Evolutionary conservation across 2,329 filamentous ascomycete species (phyloP).

Genomic region (Capronia coronata): DNA sequence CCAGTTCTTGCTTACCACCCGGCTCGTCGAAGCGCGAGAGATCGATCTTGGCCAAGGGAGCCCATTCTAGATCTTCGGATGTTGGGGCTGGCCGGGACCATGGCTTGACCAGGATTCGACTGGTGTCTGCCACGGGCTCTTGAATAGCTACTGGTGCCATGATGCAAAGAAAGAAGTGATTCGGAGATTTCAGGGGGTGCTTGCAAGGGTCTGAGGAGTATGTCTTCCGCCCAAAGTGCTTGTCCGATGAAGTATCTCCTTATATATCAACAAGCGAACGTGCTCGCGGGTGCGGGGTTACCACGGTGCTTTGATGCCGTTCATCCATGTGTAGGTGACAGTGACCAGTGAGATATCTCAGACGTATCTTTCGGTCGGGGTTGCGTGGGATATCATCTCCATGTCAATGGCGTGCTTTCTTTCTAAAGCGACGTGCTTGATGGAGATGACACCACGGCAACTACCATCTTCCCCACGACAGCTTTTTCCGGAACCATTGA

Average conservation of each 20-base stretch:
- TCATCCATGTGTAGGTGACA: not conserved
- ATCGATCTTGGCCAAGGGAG: conserved; percentile 51
- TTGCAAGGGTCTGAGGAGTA: no score
- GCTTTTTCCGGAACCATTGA: no score
- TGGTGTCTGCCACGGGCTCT: not conserved
- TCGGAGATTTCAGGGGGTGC: no score
- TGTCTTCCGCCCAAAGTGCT: no score
- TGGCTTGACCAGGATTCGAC: conserved; percentile 36
- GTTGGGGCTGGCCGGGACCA: conserved; percentile 30
- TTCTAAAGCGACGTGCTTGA: conserved; percentile 5
- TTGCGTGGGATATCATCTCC: not conserved
- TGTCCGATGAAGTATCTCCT: no score
- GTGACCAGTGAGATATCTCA: not conserved
- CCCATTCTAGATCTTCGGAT: conserved; percentile 38
- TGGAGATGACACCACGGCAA: not conserved
- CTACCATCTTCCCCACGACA: not conserved
- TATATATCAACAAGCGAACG: not conserved
- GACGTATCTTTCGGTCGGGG: not conserved
- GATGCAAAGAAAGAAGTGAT: not conserved
- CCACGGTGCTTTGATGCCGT: not conserved
- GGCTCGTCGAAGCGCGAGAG: conserved; percentile 49
- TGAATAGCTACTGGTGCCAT: conserved; percentile 7
- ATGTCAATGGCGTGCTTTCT: conserved; percentile 7
- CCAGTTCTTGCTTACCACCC: conserved; percentile 49
- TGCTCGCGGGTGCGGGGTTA: not conserved